These are phyloP conservation scores for Ceratocystis huliohia DNA, from an alignment of 2,329 filamentous ascomycete genomes.

Conservation along the genomic window DNA sequence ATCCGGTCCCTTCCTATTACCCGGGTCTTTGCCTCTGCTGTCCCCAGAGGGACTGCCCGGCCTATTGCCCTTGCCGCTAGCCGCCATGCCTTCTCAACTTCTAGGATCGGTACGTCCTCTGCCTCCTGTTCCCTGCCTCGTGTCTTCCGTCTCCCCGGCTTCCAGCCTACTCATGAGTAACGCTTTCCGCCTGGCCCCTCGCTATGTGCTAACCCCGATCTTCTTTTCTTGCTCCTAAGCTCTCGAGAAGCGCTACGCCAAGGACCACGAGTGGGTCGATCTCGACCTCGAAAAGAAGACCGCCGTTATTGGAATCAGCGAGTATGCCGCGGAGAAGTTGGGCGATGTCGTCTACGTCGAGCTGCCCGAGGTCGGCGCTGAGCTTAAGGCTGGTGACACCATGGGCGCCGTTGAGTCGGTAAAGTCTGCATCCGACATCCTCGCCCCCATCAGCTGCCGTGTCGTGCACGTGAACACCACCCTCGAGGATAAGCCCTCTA, in stretches of 20 bases:
- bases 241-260: conserved; percentile 73
- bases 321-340: conserved; percentile 81
- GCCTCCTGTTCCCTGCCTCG: conserved; percentile 6
- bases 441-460: conserved; percentile 69
- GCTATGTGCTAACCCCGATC: not conserved
- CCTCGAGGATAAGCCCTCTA: conserved; percentile 73
- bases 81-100: conserved; percentile 31
- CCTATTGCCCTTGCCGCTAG: conserved; percentile 34
- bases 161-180: conserved; percentile 9
- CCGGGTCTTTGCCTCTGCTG: conserved; percentile 31
- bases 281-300: conserved; percentile 69
- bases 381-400: conserved; percentile 62
- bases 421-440: conserved; percentile 96
- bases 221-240: conserved; percentile 30
- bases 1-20: conserved; percentile 41
- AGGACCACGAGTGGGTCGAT: conserved; percentile 98
- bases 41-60: conserved; percentile 30
- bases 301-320: conserved; percentile 72
- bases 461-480: conserved; percentile 60
- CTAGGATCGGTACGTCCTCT: conserved; percentile 28
- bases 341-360: conserved; percentile 97
- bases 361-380: conserved; percentile 60
- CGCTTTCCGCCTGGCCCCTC: not conserved
- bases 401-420: conserved; percentile 96
- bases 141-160: conserved; percentile 6